These are phyloP conservation scores for Penicillium steckii DNA, from an alignment of 495 filamentous ascomycete species.

Conservation along the genomic window DNA sequence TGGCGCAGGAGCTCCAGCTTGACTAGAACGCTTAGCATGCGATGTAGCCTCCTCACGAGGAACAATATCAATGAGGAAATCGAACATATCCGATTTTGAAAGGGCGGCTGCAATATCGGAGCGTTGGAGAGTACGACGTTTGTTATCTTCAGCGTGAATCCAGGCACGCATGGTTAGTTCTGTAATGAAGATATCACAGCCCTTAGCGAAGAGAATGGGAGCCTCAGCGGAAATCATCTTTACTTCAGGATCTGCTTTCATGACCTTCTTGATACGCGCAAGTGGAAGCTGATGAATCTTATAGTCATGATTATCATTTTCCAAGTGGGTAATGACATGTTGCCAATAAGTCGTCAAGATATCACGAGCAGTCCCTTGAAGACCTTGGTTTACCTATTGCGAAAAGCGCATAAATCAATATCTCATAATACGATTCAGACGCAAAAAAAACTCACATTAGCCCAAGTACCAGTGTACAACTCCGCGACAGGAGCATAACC, in stretches of 20 bases:
- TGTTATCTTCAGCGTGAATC: conserved; percentile 99
- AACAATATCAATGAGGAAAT: conserved; percentile 98
- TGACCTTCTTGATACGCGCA: conserved; percentile 98
- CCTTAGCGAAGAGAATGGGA: conserved; percentile 96
- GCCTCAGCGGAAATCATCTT: conserved; percentile 99
- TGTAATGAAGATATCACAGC: conserved; percentile 99
- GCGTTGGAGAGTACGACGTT: conserved; percentile 89
- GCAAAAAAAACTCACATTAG: conserved; percentile 64
- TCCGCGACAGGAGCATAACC: conserved; percentile 82
- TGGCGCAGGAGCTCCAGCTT: conserved; percentile 53
- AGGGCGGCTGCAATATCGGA: conserved; percentile 95
- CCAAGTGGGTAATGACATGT: conserved; percentile 90
- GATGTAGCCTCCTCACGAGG: conserved; percentile 87
- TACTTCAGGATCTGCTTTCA: conserved; percentile 98
- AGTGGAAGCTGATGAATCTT: conserved; percentile 95
- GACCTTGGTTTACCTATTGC: conserved; percentile 87
- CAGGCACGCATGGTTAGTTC: conserved; percentile 99
- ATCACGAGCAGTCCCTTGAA: conserved; percentile 89
- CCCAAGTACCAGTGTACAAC: conserved; percentile 90
- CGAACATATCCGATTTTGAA: conserved; percentile 98
- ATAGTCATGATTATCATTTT: conserved; percentile 94
- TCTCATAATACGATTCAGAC: not conserved
- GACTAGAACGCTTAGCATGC: conserved; percentile 74
- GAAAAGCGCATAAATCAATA: conserved; percentile 9
- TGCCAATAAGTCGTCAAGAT: conserved; percentile 99